Base-by-base conservation (phyloP, 2,329 filamentous ascomycete genomes). In the Xylaria sp. region DNA sequence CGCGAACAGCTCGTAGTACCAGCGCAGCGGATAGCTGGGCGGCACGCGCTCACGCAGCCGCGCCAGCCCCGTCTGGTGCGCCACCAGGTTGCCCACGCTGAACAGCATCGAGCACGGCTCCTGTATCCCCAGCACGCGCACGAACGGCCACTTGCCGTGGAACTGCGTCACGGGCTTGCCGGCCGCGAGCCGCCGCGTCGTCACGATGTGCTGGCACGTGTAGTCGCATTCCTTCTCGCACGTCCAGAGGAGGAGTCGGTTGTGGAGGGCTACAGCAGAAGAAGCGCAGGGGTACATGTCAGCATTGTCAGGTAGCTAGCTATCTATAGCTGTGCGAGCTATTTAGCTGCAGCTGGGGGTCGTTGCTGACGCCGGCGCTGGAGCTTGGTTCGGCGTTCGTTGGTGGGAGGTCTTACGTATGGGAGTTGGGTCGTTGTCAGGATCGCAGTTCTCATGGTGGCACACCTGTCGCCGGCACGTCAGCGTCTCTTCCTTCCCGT, bases 101-200 rank as follows among this genome's bases (percentile, higher is more conserved):
- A 97, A 99, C 73, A 97, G 81, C 68, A 98, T 94, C 52, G 89
- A 93, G 76, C 93, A 92, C 61, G 94, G 93, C 80, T 99, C 95
- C 79, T 99, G 95, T 81, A 97, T 90, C 75, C 95, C 95, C 55
- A 96, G 78, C 72, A 97, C 85, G 68, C 95, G 91, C 76, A 89
- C 83, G 79, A 99, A 99, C 38, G 95, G 95, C 95, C 95, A 99
- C 85, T 99, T 99, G 31, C 95, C 95, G 80, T 99, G 93, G 82
- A 93, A 99, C 79, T 99, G 95, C 58, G 94, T 89, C 51, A 97
- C 78, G 10, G 88, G 85, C 29, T 87, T 85, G 62, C 87, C 84
- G 65, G 85, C 81, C 25, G 85, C 80, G 67, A 93, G 78, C 66
- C 94, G 92, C 60, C 80, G 79, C 69, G 86, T 78, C 58, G 95